Base-by-base conservation (phyloP, 179 eudicot species). In the Corrigiola litoralis region DNA sequence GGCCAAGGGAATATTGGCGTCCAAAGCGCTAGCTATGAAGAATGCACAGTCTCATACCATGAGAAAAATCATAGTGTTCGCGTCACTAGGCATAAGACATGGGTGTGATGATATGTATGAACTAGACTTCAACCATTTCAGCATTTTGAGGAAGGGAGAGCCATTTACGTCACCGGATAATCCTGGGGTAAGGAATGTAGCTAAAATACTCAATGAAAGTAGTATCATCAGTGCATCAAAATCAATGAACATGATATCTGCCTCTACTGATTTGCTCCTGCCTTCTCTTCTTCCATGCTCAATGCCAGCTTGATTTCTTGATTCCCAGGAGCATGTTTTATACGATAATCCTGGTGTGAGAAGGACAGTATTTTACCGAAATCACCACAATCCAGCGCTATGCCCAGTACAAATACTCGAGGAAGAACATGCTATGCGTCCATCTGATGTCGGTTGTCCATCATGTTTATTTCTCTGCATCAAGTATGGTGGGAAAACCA, bases 41-140 rank as follows among this genome's bases (percentile, higher is more conserved):
- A 72, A 72, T 68, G 82, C 82, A 56, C 79, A 78, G 38, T 70
- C 82, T 18, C 82, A 75, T 67, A 71, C 77, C 58, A 72, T 75
- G n/a, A 58, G 74, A 28, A 79, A 79, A 61, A 79, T 75, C 24
- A 61, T 71, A 63, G 79, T 71, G 53, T 79, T 79, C 58, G 74
- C 82, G 6, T 75, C 82, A 46, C 72, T 79, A 51, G 82, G 77
- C 28, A 75, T 72, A 41, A 62, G 82, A 41, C 79, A 79, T 60
- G 82, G 82, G 14, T 67, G 82, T 75, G 77, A 79, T 67, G 82
- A 79, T 53, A 75, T 75, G 72, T 68, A 75, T 68, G 82, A 79
- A 28, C 47, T 79, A 23, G 76, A 79, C 50, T 79, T 58, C 69
- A 65, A 54, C 51, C 82, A 79, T 44, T 78, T 75, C 58, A 63